These are phyloP conservation scores for Lentinus brumalis DNA, from an alignment of 768 basidiomycete species.

Conservation along the genomic window DNA sequence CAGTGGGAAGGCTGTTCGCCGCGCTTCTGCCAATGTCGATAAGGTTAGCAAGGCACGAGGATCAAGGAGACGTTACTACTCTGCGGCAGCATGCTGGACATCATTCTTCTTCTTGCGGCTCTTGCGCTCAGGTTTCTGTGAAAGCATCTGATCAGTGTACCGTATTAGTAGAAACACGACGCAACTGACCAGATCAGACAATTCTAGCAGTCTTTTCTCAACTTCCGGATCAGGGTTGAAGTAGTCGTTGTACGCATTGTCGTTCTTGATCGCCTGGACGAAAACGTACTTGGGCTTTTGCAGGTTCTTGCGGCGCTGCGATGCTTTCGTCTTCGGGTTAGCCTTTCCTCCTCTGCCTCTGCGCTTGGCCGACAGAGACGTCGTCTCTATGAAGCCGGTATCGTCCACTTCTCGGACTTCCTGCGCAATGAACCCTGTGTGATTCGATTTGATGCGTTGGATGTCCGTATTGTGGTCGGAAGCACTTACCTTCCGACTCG, in stretches of 20 bases:
- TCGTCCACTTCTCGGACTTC: conserved; percentile 51
- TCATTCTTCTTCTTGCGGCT: conserved; percentile 18
- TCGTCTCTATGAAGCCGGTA: conserved; percentile 48
- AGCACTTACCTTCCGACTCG: conserved; percentile 62
- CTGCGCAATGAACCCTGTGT: conserved; percentile 60
- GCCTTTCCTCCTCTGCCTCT: conserved; percentile 31
- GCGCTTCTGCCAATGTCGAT: conserved; percentile 1
- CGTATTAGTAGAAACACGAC: conserved; percentile 2
- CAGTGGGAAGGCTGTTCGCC: not conserved
- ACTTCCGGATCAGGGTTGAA: conserved; percentile 63
- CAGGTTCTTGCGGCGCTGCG: conserved; percentile 48
- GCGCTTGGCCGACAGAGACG: conserved; percentile 39
- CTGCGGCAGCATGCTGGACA: conserved; percentile 6
- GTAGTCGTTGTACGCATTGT: conserved; percentile 60
- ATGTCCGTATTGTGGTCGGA: not conserved
- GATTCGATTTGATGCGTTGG: not conserved
- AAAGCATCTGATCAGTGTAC: conserved; percentile 1
- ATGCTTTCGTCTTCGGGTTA: conserved; percentile 44
- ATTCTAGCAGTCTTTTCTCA: conserved; percentile 62
- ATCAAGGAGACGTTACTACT: conserved; percentile 1
- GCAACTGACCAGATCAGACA: conserved; percentile 54
- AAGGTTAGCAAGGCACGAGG: conserved; percentile 10
- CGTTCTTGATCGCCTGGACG: conserved; percentile 46
- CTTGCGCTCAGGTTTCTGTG: conserved; percentile 23
- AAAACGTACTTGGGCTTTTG: conserved; percentile 64